Evolutionary conservation across 768 basidiomycete genomes (phyloP), one percentile per base, ranked within the genome.

Genomic region (Mycena maculata): DNA sequence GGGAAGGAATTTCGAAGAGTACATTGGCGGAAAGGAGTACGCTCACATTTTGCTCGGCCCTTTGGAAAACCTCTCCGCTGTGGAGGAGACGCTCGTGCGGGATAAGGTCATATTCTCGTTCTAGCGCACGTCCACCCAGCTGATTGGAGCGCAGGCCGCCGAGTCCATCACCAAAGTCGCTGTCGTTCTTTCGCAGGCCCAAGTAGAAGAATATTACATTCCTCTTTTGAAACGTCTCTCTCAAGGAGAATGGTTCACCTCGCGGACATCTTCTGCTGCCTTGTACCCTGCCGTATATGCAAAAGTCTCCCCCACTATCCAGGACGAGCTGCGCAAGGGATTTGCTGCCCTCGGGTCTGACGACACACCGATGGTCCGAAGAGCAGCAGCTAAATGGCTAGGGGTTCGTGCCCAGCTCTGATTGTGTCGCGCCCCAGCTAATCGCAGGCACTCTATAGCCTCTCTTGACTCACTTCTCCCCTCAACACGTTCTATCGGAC

Each of bases 171-270:
- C 95, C 67, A 95, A 95, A 81, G 86, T 99, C 71, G 90, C 94
- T 55, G 82, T 81, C 53, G 86, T 92, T 52, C 85, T 99, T 48
- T 92, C 91, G 25, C 86, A 91, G 59, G 73, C 84, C 18, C 94
- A 96, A 78, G 83, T 96, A 74, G 96, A 98, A 80, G 90, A 93
- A 75, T 88, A 88, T 78, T 97, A 95, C 81, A 90, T 99, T 65
- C 98, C 98, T 56, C 86, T 99, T 60, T 78, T 99, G 64, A 92
- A 91, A 75, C 90, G 96, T 58, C 86, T 99, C 56, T 91, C 95
- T 3, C 87, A 88, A 63, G 98, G 96, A 64, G 97, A 99, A 80
- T 99, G 98, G 98, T 99, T 99, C 83, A 99, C 98, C 15, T 96
- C 96, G 7, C 88, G 98, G 63, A 98, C 95, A 42, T 98, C 97